phyloP scores from a whole-genome alignment of 164 flowering plant species.

The Magnolia sinica region DNA sequence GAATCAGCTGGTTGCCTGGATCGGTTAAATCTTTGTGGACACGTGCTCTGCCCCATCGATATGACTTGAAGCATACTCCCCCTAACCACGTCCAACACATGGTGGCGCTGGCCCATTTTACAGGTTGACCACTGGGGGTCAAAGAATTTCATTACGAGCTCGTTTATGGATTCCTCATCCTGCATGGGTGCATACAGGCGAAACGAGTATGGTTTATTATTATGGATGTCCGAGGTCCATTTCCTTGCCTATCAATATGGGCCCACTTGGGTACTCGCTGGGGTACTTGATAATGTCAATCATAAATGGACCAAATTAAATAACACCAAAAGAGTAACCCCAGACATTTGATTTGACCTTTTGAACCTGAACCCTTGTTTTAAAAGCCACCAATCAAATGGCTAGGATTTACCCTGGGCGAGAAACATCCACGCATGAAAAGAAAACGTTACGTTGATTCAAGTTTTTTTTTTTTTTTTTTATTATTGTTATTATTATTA shows the following conservation, averaged over 20 bases:
- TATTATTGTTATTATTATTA: no score
- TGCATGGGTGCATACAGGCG: not conserved
- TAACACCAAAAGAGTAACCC: no score
- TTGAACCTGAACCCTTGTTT: no score
- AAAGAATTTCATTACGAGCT: slow-evolving; percentile 7
- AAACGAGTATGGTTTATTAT: not conserved
- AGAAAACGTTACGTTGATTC: no score
- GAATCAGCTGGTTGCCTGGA: not conserved
- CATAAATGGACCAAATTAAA: not conserved
- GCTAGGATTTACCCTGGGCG: no score
- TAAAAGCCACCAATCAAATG: no score
- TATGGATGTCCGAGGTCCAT: not conserved
- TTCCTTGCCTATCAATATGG: not conserved
- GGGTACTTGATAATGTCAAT: not conserved
- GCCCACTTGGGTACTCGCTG: not conserved
- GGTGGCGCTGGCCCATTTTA: not conserved
- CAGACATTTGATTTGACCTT: no score
- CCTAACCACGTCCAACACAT: not conserved
- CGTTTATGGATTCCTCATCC: slow-evolving; percentile 1
- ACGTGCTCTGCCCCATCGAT: no score
- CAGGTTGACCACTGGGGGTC: not conserved
- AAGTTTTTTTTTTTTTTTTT: no score
- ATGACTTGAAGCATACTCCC: not conserved
- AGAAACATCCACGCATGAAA: no score
- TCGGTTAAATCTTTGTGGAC: no score